phyloP scores from a whole-genome alignment of 331 rosid genomes.

The Erythrophleum ivorense region DNA sequence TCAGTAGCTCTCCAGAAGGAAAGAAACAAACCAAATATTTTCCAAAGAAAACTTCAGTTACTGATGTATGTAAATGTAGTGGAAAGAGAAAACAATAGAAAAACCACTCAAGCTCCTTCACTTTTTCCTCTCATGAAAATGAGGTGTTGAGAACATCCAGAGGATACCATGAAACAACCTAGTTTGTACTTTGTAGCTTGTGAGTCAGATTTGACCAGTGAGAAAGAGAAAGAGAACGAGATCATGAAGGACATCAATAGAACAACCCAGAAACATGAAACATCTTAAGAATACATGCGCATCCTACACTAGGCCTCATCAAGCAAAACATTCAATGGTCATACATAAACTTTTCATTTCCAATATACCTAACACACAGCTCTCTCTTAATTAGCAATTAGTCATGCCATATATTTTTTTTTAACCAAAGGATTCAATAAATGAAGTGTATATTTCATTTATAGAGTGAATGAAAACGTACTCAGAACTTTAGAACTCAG shows the following conservation, averaged over 20 bases:
- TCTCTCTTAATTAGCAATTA: background rate
- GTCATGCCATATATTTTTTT: background rate
- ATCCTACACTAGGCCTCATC: background rate
- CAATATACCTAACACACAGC: background rate
- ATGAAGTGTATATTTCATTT: background rate
- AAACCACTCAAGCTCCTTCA: background rate
- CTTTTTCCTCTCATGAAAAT: background rate
- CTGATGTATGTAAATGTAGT: background rate
- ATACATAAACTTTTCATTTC: too few species aligned
- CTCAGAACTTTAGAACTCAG: constrained; percentile 46
- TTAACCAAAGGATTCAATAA: background rate
- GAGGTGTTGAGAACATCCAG: background rate
- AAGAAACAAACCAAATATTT: background rate
- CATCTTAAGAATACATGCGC: background rate
- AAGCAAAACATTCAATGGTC: background rate
- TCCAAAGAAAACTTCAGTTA: background rate
- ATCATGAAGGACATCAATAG: background rate
- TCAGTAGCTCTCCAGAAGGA: background rate
- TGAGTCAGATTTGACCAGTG: background rate
- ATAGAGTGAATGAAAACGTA: constrained; percentile 21
- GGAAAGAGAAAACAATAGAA: background rate
- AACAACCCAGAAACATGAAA: background rate
- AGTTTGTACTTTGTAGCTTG: background rate
- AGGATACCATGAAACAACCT: background rate
- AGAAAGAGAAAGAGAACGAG: background rate